Percentiles rank a stretch among this genome's conserved stretches.
These are phyloP conservation scores for Daldinia sp. DNA, from an alignment of 2,329 filamentous ascomycete species.

Conservation along the genomic window DNA sequence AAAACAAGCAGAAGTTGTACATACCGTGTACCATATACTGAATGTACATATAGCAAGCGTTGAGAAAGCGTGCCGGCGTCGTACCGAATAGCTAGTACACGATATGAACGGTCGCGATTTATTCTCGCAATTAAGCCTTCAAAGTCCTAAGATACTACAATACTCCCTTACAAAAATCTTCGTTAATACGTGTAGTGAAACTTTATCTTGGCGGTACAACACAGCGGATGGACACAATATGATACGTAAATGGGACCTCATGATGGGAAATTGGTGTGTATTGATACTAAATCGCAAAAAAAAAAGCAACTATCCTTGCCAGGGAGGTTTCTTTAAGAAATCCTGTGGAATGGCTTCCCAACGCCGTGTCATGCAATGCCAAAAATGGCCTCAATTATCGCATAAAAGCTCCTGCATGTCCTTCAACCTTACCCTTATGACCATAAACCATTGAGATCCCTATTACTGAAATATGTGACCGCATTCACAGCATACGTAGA, in stretches of 20 bases:
- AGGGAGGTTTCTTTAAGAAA: slow-evolving; percentile 15
- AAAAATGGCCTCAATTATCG: slow-evolving; percentile 19
- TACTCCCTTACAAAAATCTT: not conserved
- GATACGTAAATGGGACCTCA: not conserved
- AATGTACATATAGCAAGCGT: slow-evolving; percentile 35
- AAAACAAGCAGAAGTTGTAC: slow-evolving; percentile 5
- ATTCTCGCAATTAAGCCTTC: slow-evolving; percentile 22
- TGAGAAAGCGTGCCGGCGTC: slow-evolving; percentile 13
- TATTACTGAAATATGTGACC: slow-evolving; percentile 80
- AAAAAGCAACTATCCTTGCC: slow-evolving; percentile 8
- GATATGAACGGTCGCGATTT: slow-evolving; percentile 1
- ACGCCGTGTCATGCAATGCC: slow-evolving; percentile 41
- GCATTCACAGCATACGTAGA: slow-evolving; percentile 94
- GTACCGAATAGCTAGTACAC: slow-evolving; percentile 3
- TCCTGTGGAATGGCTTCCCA: slow-evolving; percentile 26
- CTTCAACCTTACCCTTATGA: not conserved
- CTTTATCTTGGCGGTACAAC: not conserved
- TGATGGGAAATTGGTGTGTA: slow-evolving; percentile 13
- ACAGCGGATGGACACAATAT: slow-evolving; percentile 1
- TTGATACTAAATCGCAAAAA: slow-evolving; percentile 19
- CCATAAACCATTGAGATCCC: slow-evolving; percentile 12
- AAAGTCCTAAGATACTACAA: slow-evolving; percentile 19
- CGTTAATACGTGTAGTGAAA: slow-evolving; percentile 9
- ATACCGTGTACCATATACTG: slow-evolving; percentile 22
- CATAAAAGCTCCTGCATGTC: slow-evolving; percentile 27